Conservation (phyloP, 208 protist genomes). For the Porcisia hertigi region DNA sequence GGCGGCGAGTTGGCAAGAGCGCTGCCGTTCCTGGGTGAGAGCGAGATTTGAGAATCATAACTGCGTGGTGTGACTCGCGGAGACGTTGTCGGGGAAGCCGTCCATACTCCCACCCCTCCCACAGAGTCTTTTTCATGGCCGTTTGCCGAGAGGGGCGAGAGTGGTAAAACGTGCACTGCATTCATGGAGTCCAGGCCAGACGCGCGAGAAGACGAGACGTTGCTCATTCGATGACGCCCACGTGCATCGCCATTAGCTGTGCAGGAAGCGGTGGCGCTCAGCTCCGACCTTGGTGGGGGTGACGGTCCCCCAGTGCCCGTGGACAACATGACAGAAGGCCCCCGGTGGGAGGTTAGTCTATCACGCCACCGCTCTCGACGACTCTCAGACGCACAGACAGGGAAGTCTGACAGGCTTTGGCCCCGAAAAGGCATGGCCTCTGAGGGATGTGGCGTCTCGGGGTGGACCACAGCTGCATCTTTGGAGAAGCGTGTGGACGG, state of each 20-base stretch:
- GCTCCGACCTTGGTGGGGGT: not conserved
- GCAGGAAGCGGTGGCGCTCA: not conserved
- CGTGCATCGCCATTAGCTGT: not conserved
- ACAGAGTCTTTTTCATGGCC: not conserved
- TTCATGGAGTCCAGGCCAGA: not conserved
- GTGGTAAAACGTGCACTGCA: slow-evolving; percentile 5
- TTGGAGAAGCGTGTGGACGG: slow-evolving; percentile 1
- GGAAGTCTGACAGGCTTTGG: slow-evolving; percentile 24
- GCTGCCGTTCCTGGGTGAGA: not conserved
- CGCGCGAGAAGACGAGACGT: slow-evolving; percentile 2
- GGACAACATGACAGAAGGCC: slow-evolving; percentile 5
- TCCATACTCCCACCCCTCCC: not conserved
- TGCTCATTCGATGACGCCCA: not conserved
- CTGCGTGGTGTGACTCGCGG: not conserved
- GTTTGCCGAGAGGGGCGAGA: not conserved
- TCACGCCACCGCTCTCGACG: slow-evolving; percentile 5
- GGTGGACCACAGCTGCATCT: not conserved
- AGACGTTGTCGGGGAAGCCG: not conserved
- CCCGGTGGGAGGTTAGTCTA: slow-evolving; percentile 1
- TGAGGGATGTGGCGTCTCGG: not conserved
- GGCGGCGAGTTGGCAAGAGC: slow-evolving; percentile 3
- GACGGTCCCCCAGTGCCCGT: slow-evolving; percentile 12
- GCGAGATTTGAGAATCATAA: not conserved
- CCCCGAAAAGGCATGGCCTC: not conserved
- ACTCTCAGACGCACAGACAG: slow-evolving; percentile 4